Percentiles rank a stretch among this genome's conserved stretches.
These are phyloP conservation scores for Scutellaria minor DNA, from an alignment of 257 asterid species.

Conservation along the genomic window DNA sequence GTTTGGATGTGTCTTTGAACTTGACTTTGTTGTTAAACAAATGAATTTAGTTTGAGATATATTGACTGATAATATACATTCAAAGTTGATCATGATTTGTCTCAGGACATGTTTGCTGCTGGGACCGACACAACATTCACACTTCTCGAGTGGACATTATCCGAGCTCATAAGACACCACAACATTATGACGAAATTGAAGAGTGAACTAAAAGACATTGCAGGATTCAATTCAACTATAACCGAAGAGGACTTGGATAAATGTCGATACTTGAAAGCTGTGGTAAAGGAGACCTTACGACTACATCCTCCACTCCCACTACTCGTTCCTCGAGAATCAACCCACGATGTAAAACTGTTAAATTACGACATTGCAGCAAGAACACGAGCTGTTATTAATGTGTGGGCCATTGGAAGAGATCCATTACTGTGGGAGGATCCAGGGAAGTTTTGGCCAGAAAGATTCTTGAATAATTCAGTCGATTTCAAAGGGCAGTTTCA, in stretches of 20 bases:
- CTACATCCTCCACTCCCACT: constrained; percentile 59
- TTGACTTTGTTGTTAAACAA: neutral
- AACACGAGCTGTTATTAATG: constrained; percentile 47
- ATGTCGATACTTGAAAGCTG: constrained; percentile 46
- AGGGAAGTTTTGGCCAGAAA: constrained; percentile 40
- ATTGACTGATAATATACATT: neutral
- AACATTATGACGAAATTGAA: constrained; percentile 37
- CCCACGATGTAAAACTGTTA: constrained; percentile 37
- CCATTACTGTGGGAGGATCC: constrained; percentile 49
- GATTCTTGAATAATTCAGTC: constrained; percentile 37
- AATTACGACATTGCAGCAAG: constrained; percentile 48
- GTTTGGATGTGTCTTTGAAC: neutral
- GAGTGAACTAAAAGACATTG: constrained; percentile 40
- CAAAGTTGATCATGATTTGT: neutral
- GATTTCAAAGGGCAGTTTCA: constrained; percentile 48
- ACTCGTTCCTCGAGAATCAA: constrained; percentile 58
- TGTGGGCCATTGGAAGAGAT: constrained; percentile 60
- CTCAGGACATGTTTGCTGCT: constrained; percentile 65
- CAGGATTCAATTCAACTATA: constrained; percentile 33
- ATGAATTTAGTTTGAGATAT: neutral
- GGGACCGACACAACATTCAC: constrained; percentile 62
- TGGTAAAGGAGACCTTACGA: constrained; percentile 52
- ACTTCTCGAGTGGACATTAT: constrained; percentile 50
- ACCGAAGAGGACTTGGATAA: constrained; percentile 47
- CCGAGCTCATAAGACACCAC: constrained; percentile 50